Evolutionary conservation across 176 grass and related monocot species (phyloP), one percentile per base, ranked within the genome.

Genomic region (Poa pratensis): DNA sequence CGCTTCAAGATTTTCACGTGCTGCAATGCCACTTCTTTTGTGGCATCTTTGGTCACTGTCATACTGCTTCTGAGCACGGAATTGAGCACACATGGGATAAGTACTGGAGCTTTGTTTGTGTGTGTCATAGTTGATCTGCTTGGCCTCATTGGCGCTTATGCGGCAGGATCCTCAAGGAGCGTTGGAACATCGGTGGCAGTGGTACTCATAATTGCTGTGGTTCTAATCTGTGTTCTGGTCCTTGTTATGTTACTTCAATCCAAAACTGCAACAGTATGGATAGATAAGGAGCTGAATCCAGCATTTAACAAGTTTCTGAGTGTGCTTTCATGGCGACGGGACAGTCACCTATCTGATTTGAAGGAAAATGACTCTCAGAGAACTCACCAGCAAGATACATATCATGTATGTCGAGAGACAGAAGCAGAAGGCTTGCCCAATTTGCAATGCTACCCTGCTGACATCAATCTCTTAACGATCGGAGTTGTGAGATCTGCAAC

Each of bases 41-140:
- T 83, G 54, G 82, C 69, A 49, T 83, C 70, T 75, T 63, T 83
- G 82, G 82, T 75, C 70, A 83, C 40, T 26, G 24, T 83, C 81
- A 83, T 83, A 74, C 7, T 83, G 19, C 82, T 83, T 83, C 55
- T 83, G 55, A 83, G 82, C 79, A 15, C 19, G 26, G 46, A 37
- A 52, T 53, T 81, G 45, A 81, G 79, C 62, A 22, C 5, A 18
- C 79, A 81, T 37, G 79, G 79, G 17, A 81, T 81, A 81, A 81
- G 28, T 27, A 51, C 79, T 18, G 11, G 16, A 5, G 79, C 79
- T 1, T 13, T 69, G 27, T 51, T 37, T 66, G 60, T 53, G 26
- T 80, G 79, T 35, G 27, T 81, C 24, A 11, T 69, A 68, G 62
- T 18, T 16, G 62, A 81, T 28, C 27, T 81, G 43, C 19, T 81